phyloP scores from a whole-genome alignment of 2,329 filamentous ascomycete species.

The Rhynchosporium agropyri region DNA sequence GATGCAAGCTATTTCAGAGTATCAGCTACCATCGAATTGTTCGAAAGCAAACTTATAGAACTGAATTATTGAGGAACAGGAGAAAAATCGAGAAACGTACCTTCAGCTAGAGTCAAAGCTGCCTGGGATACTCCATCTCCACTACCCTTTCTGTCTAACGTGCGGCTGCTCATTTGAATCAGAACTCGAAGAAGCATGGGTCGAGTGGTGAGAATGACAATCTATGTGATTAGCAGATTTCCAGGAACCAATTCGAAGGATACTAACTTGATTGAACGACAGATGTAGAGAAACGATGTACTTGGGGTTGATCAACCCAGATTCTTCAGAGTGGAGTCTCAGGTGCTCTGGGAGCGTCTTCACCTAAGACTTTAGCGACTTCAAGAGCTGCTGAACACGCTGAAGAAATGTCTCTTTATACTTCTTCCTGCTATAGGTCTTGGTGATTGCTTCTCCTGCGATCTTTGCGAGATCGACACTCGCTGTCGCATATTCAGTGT shows the following conservation, averaged over 20 bases:
- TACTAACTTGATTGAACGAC: constrained; percentile 44
- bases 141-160: constrained; percentile 23
- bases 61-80: no score
- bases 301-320: constrained; percentile 42
- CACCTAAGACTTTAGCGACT: constrained; percentile 45
- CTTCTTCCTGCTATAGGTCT: constrained; percentile 38
- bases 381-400: constrained; percentile 45
- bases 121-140: constrained; percentile 12
- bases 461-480: constrained; percentile 46
- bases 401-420: constrained; percentile 42
- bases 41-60: no score
- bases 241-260: not conserved
- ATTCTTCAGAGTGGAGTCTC: constrained; percentile 39
- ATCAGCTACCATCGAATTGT: no score
- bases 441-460: constrained; percentile 39
- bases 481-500: constrained; percentile 45
- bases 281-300: constrained; percentile 44
- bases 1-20: constrained; percentile 44
- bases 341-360: constrained; percentile 43
- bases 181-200: constrained; percentile 46
- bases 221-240: constrained; percentile 33
- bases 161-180: constrained; percentile 42
- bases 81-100: no score
- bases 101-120: constrained; percentile 46
- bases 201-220: constrained; percentile 46